These are phyloP conservation scores for Sphagnurus paluster DNA, from an alignment of 1,284 basidiomycete species.

Conservation along the genomic window DNA sequence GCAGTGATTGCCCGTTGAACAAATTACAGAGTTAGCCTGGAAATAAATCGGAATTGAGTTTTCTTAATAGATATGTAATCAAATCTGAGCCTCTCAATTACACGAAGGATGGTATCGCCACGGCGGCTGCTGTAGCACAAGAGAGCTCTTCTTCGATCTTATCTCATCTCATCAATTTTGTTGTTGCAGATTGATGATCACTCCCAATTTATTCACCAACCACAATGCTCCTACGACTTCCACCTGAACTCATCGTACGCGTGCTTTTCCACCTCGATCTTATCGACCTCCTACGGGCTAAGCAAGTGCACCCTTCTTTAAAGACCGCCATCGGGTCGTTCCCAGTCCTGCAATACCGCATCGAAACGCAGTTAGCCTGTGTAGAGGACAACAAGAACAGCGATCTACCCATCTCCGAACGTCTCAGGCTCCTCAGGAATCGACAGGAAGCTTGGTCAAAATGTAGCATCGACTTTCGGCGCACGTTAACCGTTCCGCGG, in stretches of 20 bases:
- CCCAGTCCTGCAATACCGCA: constrained; percentile 34
- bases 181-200: no score
- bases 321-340: constrained; percentile 29
- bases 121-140: no score
- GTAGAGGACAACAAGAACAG: constrained; percentile 33
- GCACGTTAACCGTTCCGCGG: constrained; percentile 12
- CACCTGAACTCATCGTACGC: constrained; percentile 38
- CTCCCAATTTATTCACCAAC: no score
- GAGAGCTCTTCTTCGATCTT: no score
- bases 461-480: constrained; percentile 25
- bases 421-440: constrained; percentile 27
- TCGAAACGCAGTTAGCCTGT: constrained; percentile 30
- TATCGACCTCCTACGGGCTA: constrained; percentile 28
- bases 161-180: no score
- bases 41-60: no score
- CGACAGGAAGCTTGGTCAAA: constrained; percentile 32
- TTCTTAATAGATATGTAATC: no score
- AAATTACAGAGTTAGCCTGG: no score
- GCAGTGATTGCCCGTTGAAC: no score
- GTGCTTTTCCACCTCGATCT: constrained; percentile 33
- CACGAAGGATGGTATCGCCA: no score
- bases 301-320: constrained; percentile 26
- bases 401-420: constrained; percentile 25
- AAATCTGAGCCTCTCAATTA: no score
- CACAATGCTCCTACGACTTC: constrained; percentile 23